Percentiles rank a stretch among this genome's conserved stretches.
Conservation (phyloP, 1,139 yeast species). For the Yamadazyma siamensis region DNA sequence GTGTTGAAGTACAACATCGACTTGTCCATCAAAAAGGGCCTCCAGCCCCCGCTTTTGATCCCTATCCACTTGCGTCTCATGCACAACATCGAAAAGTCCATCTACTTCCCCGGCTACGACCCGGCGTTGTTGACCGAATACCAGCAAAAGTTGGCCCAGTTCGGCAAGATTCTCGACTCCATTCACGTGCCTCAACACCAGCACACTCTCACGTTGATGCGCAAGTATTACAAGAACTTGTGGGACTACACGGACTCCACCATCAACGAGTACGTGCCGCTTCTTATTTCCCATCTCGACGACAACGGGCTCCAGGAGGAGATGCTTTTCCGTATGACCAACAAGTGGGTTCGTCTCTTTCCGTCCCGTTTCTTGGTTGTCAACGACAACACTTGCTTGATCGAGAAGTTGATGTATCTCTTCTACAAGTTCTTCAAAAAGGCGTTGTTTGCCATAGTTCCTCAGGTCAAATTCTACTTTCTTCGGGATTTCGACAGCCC, state of each 20-base stretch:
- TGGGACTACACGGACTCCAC: constrained; percentile 23
- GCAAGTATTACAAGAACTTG: constrained; percentile 23
- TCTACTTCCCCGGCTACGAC: constrained; percentile 39
- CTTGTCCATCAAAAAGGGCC: constrained; percentile 17
- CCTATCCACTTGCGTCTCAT: constrained; percentile 35
- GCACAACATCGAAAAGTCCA: constrained; percentile 34
- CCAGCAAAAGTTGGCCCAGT: constrained; percentile 19
- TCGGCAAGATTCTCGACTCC: constrained; percentile 16
- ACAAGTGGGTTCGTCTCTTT: constrained; percentile 36
- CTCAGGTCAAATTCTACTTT: constrained; percentile 41
- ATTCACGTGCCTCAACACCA: constrained; percentile 4
- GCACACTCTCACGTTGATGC: constrained; percentile 13
- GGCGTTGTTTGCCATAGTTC: constrained; percentile 34
- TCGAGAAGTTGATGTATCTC: constrained; percentile 31
- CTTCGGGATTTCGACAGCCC: constrained; percentile 44
- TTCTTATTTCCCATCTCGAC: constrained; percentile 20
- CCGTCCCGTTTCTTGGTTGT: constrained; percentile 29
- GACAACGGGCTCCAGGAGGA: constrained; percentile 34
- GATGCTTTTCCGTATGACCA: constrained; percentile 33
- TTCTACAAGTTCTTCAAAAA: constrained; percentile 36
- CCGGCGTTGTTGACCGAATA: constrained; percentile 32
- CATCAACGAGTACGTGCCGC: constrained; percentile 26
- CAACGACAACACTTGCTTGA: constrained; percentile 22
- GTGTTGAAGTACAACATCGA: constrained; percentile 31
- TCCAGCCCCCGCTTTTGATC: constrained; percentile 20